Conservation (phyloP, 2,329 filamentous ascomycete species). For the Dactylellina haptotyla region DNA sequence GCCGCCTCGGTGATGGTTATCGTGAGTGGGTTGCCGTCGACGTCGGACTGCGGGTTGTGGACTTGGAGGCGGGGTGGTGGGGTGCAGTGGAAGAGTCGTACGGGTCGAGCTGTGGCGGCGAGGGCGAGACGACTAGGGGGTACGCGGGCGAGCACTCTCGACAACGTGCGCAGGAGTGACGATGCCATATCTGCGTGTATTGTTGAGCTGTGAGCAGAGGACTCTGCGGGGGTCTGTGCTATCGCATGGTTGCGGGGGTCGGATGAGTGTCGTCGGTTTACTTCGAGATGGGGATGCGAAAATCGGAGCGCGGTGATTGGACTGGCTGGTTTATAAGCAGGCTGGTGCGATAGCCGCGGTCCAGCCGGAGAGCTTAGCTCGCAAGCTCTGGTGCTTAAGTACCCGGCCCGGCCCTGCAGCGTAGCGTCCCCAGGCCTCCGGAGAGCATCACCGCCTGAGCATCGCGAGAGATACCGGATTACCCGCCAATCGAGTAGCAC, state of each 20-base stretch:
- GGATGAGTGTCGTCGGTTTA: neutral
- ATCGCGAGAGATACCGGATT: neutral
- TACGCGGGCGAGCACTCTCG: neutral
- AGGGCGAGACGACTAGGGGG: neutral
- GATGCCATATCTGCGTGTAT: conserved; percentile 55
- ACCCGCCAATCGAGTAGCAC: neutral
- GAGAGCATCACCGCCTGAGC: no score
- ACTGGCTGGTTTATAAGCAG: conserved; percentile 42
- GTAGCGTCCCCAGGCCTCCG: no score
- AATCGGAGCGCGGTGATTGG: neutral
- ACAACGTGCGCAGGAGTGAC: conserved; percentile 5
- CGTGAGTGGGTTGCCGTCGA: conserved; percentile 29
- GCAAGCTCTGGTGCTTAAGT: neutral
- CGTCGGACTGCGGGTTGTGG: conserved; percentile 57
- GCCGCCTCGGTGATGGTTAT: conserved; percentile 57
- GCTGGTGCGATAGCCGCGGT: conserved; percentile 7
- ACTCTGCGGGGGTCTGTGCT: conserved; percentile 1
- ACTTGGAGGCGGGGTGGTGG: conserved; percentile 29
- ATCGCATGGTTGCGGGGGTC: conserved; percentile 23
- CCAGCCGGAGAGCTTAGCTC: conserved; percentile 10
- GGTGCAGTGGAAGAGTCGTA: neutral
- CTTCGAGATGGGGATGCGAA: neutral
- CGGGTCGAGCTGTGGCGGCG: neutral
- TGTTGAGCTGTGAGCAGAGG: neutral
- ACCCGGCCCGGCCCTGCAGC: no score